Evolutionary conservation across 352 stramenopile species (phyloP).

Genomic region (Elongisporangium anandrum): DNA sequence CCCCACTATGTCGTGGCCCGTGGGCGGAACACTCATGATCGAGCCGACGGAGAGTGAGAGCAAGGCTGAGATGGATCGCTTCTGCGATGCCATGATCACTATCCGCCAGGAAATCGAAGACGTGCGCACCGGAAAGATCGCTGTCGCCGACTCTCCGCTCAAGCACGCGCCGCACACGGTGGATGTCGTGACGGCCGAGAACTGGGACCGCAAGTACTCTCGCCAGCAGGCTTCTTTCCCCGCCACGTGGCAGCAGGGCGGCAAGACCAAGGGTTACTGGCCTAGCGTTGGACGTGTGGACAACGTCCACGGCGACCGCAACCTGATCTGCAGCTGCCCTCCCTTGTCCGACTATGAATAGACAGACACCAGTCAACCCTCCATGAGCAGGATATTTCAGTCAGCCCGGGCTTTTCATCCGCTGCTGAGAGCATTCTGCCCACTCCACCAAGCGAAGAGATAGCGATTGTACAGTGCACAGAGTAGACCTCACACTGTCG

Average conservation of each 20-base stretch:
- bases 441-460: background rate
- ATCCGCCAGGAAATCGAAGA: conserved; percentile 99
- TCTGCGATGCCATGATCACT: conserved; percentile 94
- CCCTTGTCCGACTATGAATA: conserved; percentile 94
- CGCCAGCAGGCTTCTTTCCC: conserved; percentile 94
- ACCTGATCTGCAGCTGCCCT: conserved; percentile 98
- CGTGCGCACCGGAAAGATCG: conserved; percentile 90
- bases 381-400: background rate
- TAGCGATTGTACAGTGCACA: background rate
- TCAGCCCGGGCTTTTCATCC: conserved; percentile 14
- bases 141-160: conserved; percentile 91
- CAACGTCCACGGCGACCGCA: conserved; percentile 98
- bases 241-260: conserved; percentile 89
- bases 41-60: conserved; percentile 99
- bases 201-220: conserved; percentile 96
- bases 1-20: conserved; percentile 99
- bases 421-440: conserved; percentile 8
- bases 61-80: conserved; percentile 97
- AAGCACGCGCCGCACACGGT: conserved; percentile 97
- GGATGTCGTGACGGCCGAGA: conserved; percentile 87
- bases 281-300: conserved; percentile 95
- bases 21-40: conserved; percentile 98
- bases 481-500: background rate
- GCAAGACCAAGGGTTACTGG: conserved; percentile 98
- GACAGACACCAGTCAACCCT: conserved; percentile 4